Percentiles rank a stretch among this genome's conserved stretches.
Evolutionary conservation across 208 protist genomes (phyloP).

Genomic region (Trypanosomatidae sp.): DNA sequence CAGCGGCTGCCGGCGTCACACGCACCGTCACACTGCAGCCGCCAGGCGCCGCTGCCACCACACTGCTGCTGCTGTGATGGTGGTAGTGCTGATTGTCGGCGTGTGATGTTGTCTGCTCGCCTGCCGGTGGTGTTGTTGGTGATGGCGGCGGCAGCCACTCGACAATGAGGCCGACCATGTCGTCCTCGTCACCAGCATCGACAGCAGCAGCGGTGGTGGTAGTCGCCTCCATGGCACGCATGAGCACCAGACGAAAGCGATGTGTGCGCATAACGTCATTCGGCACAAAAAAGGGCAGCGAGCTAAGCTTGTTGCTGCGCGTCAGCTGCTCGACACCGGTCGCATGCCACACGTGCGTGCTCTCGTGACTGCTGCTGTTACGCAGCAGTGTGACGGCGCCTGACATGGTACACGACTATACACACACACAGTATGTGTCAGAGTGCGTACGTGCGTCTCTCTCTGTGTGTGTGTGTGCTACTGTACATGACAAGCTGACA

Average conservation of each 20-base stretch:
- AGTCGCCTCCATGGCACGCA: conserved; percentile 10
- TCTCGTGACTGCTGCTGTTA: no score
- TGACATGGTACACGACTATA: no score
- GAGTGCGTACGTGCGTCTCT: no score
- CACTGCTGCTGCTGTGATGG: conserved; percentile 1
- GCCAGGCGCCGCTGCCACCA: no score
- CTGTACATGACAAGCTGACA: no score
- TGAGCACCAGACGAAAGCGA: conserved; percentile 59
- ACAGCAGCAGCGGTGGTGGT: not conserved
- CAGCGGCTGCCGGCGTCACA: no score
- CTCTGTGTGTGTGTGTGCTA: no score
- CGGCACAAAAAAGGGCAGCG: conserved; percentile 67
- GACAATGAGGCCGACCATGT: conserved; percentile 42
- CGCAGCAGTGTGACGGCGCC: no score
- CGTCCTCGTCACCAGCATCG: no score
- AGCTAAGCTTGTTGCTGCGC: conserved; percentile 65
- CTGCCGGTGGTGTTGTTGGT: no score
- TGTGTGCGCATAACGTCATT: conserved; percentile 30
- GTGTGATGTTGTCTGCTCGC: not conserved
- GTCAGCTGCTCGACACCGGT: conserved; percentile 27
- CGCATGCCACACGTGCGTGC: conserved; percentile 27
- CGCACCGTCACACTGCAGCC: conserved; percentile 32
- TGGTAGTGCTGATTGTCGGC: not conserved
- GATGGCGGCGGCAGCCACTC: conserved; percentile 49
- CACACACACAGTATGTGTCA: no score